These are phyloP conservation scores for Psilocybe cyanescens DNA, from an alignment of 768 basidiomycete species.

Conservation along the genomic window DNA sequence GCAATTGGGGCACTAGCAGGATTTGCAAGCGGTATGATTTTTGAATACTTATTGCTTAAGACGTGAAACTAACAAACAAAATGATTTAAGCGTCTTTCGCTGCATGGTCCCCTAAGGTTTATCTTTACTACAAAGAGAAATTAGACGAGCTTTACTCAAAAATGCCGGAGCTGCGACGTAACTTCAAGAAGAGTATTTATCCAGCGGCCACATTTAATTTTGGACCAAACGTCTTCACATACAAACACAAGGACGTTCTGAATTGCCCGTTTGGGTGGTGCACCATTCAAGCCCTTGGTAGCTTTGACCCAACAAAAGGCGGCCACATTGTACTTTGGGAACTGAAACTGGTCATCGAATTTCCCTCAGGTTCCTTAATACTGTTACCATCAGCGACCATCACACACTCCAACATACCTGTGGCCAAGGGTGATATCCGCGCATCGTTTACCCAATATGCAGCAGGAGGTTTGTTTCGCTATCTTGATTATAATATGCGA, in stretches of 20 bases:
- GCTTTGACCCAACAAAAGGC: neutral
- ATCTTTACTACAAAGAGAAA: no score
- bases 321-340: conserved; percentile 4
- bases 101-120: no score
- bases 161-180: no score
- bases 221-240: neutral
- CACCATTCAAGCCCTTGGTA: neutral
- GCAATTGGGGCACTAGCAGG: no score
- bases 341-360: conserved; percentile 1
- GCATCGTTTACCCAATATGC: conserved; percentile 10
- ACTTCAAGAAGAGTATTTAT: no score
- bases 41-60: no score
- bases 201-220: no score
- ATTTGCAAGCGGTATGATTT: no score
- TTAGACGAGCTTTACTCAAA: no score
- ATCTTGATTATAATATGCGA: conserved; percentile 2
- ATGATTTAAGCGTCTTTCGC: no score
- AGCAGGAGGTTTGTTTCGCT: conserved; percentile 12
- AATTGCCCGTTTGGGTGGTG: conserved; percentile 6
- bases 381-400: conserved; percentile 13
- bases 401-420: conserved; percentile 13
- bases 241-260: neutral
- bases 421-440: neutral
- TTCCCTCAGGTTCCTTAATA: conserved; percentile 10
- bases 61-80: no score